Percentiles rank a stretch among this genome's conserved stretches.
Conservation (phyloP, 2,329 filamentous ascomycete genomes). For the Claviceps digitariae region DNA sequence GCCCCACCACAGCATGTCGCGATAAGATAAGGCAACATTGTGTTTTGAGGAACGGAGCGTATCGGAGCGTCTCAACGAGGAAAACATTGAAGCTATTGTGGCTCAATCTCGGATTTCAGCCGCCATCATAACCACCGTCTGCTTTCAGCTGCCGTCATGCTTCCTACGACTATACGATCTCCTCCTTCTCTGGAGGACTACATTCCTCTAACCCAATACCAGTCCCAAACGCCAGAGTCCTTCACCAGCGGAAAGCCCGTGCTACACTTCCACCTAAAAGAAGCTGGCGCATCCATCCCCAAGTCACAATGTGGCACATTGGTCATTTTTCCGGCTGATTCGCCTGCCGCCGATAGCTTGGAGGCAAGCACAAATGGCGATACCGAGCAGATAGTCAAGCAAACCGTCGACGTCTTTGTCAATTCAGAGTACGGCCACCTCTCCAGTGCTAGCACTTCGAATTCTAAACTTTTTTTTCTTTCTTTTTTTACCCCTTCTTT, state of each 20-base stretch:
- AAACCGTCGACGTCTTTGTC: conserved; percentile 42
- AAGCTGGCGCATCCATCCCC: conserved; percentile 44
- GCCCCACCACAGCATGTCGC: background rate
- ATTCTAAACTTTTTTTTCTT: background rate
- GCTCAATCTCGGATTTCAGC: too few relatives aligned
- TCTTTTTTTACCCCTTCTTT: background rate
- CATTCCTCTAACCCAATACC: conserved; percentile 52
- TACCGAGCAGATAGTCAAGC: conserved; percentile 26
- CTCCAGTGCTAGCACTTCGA: too few relatives aligned
- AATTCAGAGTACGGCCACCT: conserved; percentile 36
- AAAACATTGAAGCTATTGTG: too few relatives aligned
- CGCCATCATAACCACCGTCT: too few relatives aligned
- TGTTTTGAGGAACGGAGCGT: too few relatives aligned
- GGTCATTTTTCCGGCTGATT: conserved; percentile 35
- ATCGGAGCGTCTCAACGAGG: too few relatives aligned
- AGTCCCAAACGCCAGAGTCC: conserved; percentile 56
- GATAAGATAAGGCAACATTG: background rate
- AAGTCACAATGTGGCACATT: conserved; percentile 40
- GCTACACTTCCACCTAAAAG: conserved; percentile 48
- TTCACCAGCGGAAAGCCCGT: conserved; percentile 62
- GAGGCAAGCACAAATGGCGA: conserved; percentile 16
- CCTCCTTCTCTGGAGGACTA: conserved; percentile 47
- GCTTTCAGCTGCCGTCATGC: conserved; percentile 13
- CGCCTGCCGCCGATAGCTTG: conserved; percentile 15
- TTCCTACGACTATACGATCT: conserved; percentile 41